A percentile compares a stretch with the other conserved stretches of the same genome.
phyloP scores from a whole-genome alignment of 2,329 filamentous ascomycete genomes.

The Botrytis porri region DNA sequence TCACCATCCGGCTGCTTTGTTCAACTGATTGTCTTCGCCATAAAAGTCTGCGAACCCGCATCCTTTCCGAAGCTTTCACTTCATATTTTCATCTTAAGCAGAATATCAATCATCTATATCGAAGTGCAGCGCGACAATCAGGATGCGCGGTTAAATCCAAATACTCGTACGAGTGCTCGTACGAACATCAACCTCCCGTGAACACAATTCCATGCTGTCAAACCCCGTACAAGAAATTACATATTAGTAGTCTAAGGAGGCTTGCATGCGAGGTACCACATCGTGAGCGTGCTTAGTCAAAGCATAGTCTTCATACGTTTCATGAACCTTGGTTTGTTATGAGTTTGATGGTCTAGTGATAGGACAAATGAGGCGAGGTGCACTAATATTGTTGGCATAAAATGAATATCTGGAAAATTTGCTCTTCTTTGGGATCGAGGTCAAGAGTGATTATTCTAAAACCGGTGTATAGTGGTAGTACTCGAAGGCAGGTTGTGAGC shows the following conservation, averaged over 20 bases:
- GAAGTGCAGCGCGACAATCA: background rate
- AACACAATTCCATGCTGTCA: background rate
- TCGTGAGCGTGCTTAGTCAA: background rate
- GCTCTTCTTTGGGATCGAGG: background rate
- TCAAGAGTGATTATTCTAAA: background rate
- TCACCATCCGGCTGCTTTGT: background rate
- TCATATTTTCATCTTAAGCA: background rate
- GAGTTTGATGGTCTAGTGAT: background rate
- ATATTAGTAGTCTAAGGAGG: background rate
- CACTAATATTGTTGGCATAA: background rate
- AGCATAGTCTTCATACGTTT: background rate
- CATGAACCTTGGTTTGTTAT: background rate
- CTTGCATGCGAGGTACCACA: background rate
- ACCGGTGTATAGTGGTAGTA: background rate
- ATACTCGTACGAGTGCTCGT: background rate
- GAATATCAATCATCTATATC: background rate
- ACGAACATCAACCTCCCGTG: background rate
- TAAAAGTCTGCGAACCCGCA: too few species aligned
- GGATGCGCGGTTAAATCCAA: background rate
- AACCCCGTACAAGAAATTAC: background rate
- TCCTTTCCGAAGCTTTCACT: background rate
- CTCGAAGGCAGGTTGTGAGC: background rate
- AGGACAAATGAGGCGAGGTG: too few species aligned
- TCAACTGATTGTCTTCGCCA: background rate
- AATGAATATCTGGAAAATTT: background rate